phyloP scores from a whole-genome alignment of 1,139 yeast species.

The Hyphopichia wangnamkhiaoensis region DNA sequence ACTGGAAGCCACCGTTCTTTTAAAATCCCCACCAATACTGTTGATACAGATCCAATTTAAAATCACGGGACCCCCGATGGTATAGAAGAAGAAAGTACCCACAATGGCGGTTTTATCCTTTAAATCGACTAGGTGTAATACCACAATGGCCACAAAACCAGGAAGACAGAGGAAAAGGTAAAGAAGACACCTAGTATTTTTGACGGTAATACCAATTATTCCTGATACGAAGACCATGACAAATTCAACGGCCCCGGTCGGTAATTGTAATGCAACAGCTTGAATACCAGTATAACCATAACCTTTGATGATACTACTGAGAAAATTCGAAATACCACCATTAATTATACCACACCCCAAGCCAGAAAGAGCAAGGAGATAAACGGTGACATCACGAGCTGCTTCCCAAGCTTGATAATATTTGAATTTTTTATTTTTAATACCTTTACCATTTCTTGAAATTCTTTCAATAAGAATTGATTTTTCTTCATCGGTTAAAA shows the following conservation, averaged over 20 bases:
- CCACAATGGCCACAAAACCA: conserved; percentile 23
- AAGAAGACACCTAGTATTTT: conserved; percentile 19
- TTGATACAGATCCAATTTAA: conserved; percentile 29
- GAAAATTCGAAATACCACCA: conserved; percentile 31
- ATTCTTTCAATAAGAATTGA: conserved; percentile 22
- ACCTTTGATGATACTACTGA: conserved; percentile 26
- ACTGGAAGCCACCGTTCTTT: conserved; percentile 24
- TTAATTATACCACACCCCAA: conserved; percentile 27
- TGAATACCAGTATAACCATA: conserved; percentile 26
- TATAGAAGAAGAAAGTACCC: conserved; percentile 36
- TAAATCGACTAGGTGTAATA: conserved; percentile 16
- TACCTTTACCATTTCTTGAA: conserved; percentile 27
- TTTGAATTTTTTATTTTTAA: conserved; percentile 21
- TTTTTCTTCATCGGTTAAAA: conserved; percentile 39
- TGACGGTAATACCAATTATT: conserved; percentile 19
- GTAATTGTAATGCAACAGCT: conserved; percentile 29
- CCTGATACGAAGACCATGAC: conserved; percentile 24
- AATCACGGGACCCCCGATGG: conserved; percentile 34
- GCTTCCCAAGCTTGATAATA: conserved; percentile 24
- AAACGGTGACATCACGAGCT: conserved; percentile 24
- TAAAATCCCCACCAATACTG: conserved; percentile 28
- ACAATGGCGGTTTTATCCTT: conserved; percentile 24
- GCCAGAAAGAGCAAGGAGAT: conserved; percentile 27
- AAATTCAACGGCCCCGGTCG: conserved; percentile 33
- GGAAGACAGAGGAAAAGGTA: conserved; percentile 20